Conservation (phyloP, 2,329 filamentous ascomycete genomes). For the Diaporthe velutina region DNA sequence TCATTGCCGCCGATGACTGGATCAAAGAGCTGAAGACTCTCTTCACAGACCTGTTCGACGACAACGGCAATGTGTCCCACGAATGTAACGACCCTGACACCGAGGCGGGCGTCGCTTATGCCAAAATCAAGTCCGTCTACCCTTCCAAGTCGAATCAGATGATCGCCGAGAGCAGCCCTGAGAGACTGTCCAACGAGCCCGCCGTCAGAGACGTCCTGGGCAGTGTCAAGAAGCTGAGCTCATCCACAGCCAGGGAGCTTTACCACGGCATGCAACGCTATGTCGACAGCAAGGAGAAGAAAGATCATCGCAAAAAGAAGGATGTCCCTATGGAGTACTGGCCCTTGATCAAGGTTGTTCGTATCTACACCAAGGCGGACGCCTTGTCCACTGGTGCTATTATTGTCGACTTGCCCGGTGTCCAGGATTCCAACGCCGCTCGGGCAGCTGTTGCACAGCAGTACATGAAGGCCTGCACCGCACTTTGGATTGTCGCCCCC, state of each 20-base stretch:
- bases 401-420: constrained; percentile 7
- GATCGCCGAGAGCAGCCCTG: constrained; percentile 2
- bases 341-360: constrained; percentile 12
- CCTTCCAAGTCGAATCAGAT: neutral
- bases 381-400: constrained; percentile 12
- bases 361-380: constrained; percentile 2
- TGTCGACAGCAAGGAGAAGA: constrained; percentile 12
- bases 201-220: constrained; percentile 6
- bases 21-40: neutral
- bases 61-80: neutral
- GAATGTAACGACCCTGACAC: neutral
- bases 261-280: neutral
- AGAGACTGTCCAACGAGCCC: neutral
- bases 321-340: neutral
- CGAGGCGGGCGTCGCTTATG: constrained; percentile 2
- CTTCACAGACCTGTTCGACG: constrained; percentile 5
- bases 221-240: constrained; percentile 7
- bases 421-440: constrained; percentile 11
- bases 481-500: neutral
- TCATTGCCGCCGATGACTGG: neutral
- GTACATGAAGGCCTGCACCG: constrained; percentile 6
- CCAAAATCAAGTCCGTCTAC: constrained; percentile 3
- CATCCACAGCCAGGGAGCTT: neutral
- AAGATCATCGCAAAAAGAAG: neutral
- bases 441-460: constrained; percentile 7